phyloP scores from a whole-genome alignment of 345 rosid genomes.

The Lepidium sativum region DNA sequence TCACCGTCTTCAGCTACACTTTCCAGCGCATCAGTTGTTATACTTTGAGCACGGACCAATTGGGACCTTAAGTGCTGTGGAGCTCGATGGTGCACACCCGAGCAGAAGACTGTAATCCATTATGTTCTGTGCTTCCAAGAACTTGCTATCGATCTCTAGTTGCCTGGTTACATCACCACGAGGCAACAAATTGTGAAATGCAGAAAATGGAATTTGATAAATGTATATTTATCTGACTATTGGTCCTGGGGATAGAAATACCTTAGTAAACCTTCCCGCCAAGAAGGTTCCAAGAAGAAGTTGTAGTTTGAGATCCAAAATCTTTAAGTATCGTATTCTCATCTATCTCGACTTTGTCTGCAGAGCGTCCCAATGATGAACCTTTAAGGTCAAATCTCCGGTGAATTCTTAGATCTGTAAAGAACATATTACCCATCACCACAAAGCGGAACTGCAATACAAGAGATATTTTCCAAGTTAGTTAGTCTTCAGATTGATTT shows the following conservation, averaged over 20 bases:
- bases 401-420: constrained; percentile 92
- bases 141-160: constrained; percentile 76
- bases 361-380: constrained; percentile 86
- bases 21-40: constrained; percentile 57
- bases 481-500: not conserved
- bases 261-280: constrained; percentile 82
- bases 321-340: constrained; percentile 94
- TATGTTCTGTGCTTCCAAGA: constrained; percentile 72
- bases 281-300: constrained; percentile 88
- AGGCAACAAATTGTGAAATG: not conserved
- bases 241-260: constrained; percentile 14
- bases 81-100: constrained; percentile 98
- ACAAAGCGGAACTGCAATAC: constrained; percentile 85
- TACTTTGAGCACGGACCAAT: constrained; percentile 33
- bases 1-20: constrained; percentile 89
- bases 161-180: constrained; percentile 41
- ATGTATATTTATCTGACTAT: not conserved
- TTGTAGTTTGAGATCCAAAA: constrained; percentile 75
- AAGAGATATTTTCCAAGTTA: constrained; percentile 16
- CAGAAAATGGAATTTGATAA: not conserved
- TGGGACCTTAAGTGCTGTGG: constrained; percentile 69
- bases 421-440: constrained; percentile 99
- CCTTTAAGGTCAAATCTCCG: constrained; percentile 97
- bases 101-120: constrained; percentile 99
- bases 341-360: constrained; percentile 85